These are phyloP conservation scores for Tuber magnatum DNA, from an alignment of 495 filamentous ascomycete species.

Conservation along the genomic window DNA sequence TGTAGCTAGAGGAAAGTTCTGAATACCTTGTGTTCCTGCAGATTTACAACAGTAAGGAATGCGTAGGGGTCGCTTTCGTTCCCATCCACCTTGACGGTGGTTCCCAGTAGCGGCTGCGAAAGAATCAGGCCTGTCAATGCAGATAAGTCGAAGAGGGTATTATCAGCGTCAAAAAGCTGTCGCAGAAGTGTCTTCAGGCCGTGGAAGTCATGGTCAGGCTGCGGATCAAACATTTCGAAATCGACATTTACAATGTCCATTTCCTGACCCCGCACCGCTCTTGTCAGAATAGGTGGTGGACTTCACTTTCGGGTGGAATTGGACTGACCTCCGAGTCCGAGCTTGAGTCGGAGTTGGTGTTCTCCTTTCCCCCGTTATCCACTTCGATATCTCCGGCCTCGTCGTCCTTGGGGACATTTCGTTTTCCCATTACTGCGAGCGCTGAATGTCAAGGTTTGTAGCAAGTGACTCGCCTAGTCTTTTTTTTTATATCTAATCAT, in stretches of 20 bases:
- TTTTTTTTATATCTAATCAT: neutral
- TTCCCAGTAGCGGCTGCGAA: conserved; percentile 79
- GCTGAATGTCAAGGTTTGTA: neutral
- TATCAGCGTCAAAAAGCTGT: conserved; percentile 88
- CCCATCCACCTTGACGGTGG: conserved; percentile 90
- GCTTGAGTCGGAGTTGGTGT: conserved; percentile 41
- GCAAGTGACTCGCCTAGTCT: neutral
- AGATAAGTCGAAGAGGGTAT: conserved; percentile 75
- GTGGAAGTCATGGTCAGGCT: conserved; percentile 84
- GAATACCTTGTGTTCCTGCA: conserved; percentile 62
- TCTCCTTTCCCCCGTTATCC: conserved; percentile 41
- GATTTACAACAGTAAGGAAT: conserved; percentile 81
- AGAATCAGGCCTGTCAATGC: conserved; percentile 80
- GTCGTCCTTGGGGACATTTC: conserved; percentile 47
- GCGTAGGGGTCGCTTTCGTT: conserved; percentile 93
- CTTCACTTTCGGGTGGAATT: neutral
- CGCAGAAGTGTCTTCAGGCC: conserved; percentile 83
- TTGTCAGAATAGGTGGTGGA: conserved; percentile 14
- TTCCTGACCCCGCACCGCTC: conserved; percentile 52
- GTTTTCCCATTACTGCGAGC: conserved; percentile 47
- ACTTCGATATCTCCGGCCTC: conserved; percentile 44
- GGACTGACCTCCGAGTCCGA: conserved; percentile 45
- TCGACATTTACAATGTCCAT: conserved; percentile 88
- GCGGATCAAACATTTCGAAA: conserved; percentile 97
- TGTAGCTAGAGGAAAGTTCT: neutral